Conservation (phyloP, 805 yeast species). For the Candida vaughaniae region DNA sequence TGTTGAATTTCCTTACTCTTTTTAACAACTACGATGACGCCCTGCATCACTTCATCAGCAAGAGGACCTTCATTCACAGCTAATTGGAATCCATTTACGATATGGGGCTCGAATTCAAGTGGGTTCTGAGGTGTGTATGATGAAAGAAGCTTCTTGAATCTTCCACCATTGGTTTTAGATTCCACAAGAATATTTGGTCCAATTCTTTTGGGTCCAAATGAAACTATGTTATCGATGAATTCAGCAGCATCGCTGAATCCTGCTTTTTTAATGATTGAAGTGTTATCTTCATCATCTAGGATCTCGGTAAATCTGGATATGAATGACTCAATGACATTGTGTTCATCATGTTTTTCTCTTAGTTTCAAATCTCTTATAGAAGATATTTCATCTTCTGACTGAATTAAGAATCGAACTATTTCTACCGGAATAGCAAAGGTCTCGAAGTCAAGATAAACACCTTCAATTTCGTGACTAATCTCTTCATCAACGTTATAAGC, state of each 20-base stretch:
- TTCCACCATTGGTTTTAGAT: slow-evolving; percentile 26
- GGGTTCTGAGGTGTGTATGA: slow-evolving; percentile 11
- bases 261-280: slow-evolving; percentile 9
- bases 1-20: slow-evolving; percentile 19
- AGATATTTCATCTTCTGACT: slow-evolving; percentile 45
- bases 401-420: slow-evolving; percentile 48
- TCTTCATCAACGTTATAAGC: slow-evolving; percentile 14
- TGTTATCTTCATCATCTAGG: slow-evolving; percentile 8
- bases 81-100: slow-evolving; percentile 81
- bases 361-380: slow-evolving; percentile 23
- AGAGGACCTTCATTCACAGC: slow-evolving; percentile 86
- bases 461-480: slow-evolving; percentile 15
- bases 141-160: slow-evolving; percentile 30
- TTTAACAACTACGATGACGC: slow-evolving; percentile 55
- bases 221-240: slow-evolving; percentile 41
- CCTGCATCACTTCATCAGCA: slow-evolving; percentile 84
- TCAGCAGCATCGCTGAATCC: slow-evolving; percentile 17
- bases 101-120: slow-evolving; percentile 53
- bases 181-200: slow-evolving; percentile 79
- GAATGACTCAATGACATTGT: slow-evolving; percentile 8
- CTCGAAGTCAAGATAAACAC: slow-evolving; percentile 39
- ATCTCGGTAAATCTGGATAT: slow-evolving; percentile 10
- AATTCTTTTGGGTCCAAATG: slow-evolving; percentile 74
- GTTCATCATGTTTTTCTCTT: slow-evolving; percentile 12
- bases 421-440: slow-evolving; percentile 58